A percentile compares a stretch with the other conserved stretches of the same genome.
phyloP scores from a whole-genome alignment of 805 yeast species.

The Nakazawaea peltata region DNA sequence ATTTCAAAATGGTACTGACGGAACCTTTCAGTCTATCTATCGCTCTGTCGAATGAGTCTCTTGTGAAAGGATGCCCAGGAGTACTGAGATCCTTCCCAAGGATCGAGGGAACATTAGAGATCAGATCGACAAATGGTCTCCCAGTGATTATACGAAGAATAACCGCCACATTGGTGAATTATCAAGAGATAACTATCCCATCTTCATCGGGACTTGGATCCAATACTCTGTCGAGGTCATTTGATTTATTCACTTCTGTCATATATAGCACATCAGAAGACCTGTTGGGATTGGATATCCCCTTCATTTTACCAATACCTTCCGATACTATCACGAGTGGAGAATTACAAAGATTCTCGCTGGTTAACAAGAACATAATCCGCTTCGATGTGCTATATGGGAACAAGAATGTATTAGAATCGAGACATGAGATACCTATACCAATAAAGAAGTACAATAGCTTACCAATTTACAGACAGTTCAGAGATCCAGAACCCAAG shows the following conservation, averaged over 20 bases:
- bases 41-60: conserved; percentile 31
- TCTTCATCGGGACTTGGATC: conserved; percentile 25
- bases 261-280: conserved; percentile 30
- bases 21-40: neutral
- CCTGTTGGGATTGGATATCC: conserved; percentile 49
- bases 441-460: conserved; percentile 49
- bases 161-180: conserved; percentile 38
- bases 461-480: conserved; percentile 47
- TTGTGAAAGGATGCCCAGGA: conserved; percentile 63
- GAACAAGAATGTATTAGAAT: conserved; percentile 4
- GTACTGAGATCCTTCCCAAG: conserved; percentile 55
- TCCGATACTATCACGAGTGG: conserved; percentile 48
- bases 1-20: neutral
- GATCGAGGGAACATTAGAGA: conserved; percentile 46
- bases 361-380: conserved; percentile 1
- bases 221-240: conserved; percentile 25
- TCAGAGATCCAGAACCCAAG: conserved; percentile 42
- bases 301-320: conserved; percentile 48
- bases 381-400: conserved; percentile 7
- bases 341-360: conserved; percentile 13
- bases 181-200: conserved; percentile 38
- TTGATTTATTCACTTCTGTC: conserved; percentile 27
- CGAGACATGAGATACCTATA: conserved; percentile 34
- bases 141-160: conserved; percentile 41
- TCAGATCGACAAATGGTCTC: conserved; percentile 41